Evolutionary conservation across 495 filamentous ascomycete species (phyloP).

Genomic region (Hypoxylon lenormandii): DNA sequence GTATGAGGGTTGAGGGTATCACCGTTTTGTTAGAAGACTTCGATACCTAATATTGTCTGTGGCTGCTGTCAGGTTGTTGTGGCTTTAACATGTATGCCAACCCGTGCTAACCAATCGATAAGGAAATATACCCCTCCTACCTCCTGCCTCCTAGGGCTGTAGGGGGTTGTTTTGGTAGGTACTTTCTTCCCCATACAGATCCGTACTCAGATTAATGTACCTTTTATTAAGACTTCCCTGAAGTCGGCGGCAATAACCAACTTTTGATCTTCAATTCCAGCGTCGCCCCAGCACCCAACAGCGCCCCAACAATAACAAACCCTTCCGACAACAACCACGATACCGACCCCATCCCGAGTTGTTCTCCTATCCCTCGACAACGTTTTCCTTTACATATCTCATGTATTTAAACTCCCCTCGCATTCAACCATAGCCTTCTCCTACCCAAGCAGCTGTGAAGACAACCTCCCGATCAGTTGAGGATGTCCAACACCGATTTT

Average conservation of each 20-base stretch:
- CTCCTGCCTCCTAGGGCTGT: constrained; percentile 4
- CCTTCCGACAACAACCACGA: not conserved
- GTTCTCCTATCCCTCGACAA: not conserved
- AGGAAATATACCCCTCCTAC: constrained; percentile 34
- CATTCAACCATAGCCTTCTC: constrained; percentile 3
- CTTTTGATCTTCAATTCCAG: constrained; percentile 28
- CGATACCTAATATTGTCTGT: constrained; percentile 6
- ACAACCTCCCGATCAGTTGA: constrained; percentile 49
- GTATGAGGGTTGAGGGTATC: not conserved
- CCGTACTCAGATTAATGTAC: constrained; percentile 14
- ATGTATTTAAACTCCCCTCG: constrained; percentile 10
- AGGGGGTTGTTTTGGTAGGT: not conserved
- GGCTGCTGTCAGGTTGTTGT: constrained; percentile 16
- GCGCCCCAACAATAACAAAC: constrained; percentile 33
- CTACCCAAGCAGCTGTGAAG: constrained; percentile 1
- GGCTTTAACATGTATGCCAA: constrained; percentile 36
- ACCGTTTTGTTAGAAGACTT: not conserved
- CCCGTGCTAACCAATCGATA: constrained; percentile 41
- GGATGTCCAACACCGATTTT: constrained; percentile 97
- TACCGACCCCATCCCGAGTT: constrained; percentile 22
- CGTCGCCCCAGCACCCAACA: constrained; percentile 37
- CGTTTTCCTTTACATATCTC: constrained; percentile 1
- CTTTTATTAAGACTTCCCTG: not conserved
- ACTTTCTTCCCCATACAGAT: constrained; percentile 11
- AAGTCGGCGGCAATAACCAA: constrained; percentile 44